phyloP scores from a whole-genome alignment of 257 asterid species.

The Fraxinus anomala region DNA sequence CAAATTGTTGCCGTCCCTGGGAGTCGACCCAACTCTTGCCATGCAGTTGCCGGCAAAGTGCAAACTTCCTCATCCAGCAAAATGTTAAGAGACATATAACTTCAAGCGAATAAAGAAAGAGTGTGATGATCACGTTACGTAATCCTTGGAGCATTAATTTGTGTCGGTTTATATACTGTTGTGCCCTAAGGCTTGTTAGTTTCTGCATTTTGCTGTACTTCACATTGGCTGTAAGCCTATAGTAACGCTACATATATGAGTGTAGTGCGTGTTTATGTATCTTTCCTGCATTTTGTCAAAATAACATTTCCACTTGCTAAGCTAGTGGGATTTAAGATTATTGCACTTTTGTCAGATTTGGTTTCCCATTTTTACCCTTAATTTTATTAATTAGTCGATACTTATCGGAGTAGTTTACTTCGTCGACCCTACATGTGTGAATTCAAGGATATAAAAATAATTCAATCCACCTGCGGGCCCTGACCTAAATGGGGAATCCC shows the following conservation, averaged over 20 bases:
- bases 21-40: conserved; percentile 61
- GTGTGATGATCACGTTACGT: neutral
- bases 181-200: neutral
- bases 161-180: neutral
- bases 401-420: too few species aligned
- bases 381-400: too few species aligned
- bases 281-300: neutral
- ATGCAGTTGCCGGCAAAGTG: conserved; percentile 55
- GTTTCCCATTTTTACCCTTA: too few species aligned
- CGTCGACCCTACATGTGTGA: too few species aligned
- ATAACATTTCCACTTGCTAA: neutral
- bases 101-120: neutral
- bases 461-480: too few species aligned
- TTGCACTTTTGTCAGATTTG: too few species aligned
- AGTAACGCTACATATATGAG: neutral
- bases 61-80: conserved; percentile 42
- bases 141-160: neutral
- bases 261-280: neutral
- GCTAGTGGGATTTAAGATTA: neutral
- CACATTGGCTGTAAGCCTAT: neutral
- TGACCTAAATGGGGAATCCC: too few species aligned
- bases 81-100: conserved; percentile 32
- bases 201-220: neutral
- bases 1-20: conserved; percentile 44
- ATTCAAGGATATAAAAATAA: too few species aligned